Evolutionary conservation across 2,329 filamentous ascomycete genomes (phyloP).

Genomic region (Lachnellula subtilissima): DNA sequence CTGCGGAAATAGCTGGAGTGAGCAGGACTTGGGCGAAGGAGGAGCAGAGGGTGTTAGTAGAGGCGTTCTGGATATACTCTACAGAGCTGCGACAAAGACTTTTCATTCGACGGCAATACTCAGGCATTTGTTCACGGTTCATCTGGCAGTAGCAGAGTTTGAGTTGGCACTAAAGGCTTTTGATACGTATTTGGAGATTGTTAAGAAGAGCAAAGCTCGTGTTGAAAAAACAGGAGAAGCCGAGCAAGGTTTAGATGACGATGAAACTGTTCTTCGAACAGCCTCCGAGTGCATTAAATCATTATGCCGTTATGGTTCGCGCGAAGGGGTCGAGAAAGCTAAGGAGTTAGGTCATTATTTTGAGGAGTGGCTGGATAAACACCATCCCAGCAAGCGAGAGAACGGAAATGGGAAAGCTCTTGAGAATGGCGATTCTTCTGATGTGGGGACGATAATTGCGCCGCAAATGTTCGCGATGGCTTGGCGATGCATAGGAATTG

Average conservation of each 20-base stretch:
- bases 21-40: constrained; percentile 74
- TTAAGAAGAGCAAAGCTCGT: constrained; percentile 78
- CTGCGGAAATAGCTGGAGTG: constrained; percentile 73
- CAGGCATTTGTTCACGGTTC: constrained; percentile 79
- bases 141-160: constrained; percentile 84
- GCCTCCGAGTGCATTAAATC: constrained; percentile 75
- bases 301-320: constrained; percentile 75
- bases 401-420: constrained; percentile 11
- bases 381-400: constrained; percentile 29
- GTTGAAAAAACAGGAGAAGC: constrained; percentile 71
- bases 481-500: constrained; percentile 81
- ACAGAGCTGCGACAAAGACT: constrained; percentile 84
- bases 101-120: constrained; percentile 92
- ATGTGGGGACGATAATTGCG: constrained; percentile 41
- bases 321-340: constrained; percentile 73
- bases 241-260: constrained; percentile 71
- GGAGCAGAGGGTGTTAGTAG: constrained; percentile 72
- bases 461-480: constrained; percentile 61
- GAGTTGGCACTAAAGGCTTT: constrained; percentile 87
- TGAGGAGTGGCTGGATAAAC: constrained; percentile 68
- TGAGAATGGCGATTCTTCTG: constrained; percentile 15
- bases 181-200: constrained; percentile 85
- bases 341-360: constrained; percentile 65
- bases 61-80: constrained; percentile 79
- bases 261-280: constrained; percentile 71